A percentile compares a stretch with the other conserved stretches of the same genome.
Conservation (phyloP, 306 rosid genomes). For the Purshia tridentata region DNA sequence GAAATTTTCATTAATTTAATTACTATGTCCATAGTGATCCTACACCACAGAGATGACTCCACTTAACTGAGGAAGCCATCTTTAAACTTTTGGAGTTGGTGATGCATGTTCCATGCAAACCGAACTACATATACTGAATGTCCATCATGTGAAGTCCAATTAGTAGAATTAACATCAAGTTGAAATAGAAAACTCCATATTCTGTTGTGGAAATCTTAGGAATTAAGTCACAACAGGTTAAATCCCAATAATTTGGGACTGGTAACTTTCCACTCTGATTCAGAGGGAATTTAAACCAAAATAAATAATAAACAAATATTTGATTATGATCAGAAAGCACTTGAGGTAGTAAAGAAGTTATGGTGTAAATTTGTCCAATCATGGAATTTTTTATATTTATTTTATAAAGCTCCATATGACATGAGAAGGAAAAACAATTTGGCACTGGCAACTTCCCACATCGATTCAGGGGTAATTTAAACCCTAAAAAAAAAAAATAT, state of each 20-base stretch:
- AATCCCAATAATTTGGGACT: neutral
- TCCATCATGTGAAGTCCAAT: neutral
- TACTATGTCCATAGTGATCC: neutral
- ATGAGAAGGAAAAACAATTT: neutral
- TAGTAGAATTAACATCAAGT: neutral
- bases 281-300: neutral
- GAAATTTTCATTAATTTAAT: neutral
- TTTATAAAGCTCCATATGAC: neutral
- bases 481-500: neutral
- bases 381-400: neutral
- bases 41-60: neutral
- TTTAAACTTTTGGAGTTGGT: neutral
- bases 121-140: neutral
- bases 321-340: too few relatives aligned
- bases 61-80: constrained; percentile 1
- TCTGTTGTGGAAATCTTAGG: neutral
- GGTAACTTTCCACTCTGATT: neutral
- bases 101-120: neutral
- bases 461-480: neutral
- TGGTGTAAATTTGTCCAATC: too few relatives aligned
- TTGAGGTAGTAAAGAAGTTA: neutral
- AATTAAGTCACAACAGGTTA: neutral
- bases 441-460: neutral
- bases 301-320: neutral
- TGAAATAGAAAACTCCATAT: neutral